Percentiles rank a stretch among this genome's conserved stretches.
These are phyloP conservation scores for Ottelia alismoides DNA, from an alignment of 106 monocot species.

Conservation along the genomic window DNA sequence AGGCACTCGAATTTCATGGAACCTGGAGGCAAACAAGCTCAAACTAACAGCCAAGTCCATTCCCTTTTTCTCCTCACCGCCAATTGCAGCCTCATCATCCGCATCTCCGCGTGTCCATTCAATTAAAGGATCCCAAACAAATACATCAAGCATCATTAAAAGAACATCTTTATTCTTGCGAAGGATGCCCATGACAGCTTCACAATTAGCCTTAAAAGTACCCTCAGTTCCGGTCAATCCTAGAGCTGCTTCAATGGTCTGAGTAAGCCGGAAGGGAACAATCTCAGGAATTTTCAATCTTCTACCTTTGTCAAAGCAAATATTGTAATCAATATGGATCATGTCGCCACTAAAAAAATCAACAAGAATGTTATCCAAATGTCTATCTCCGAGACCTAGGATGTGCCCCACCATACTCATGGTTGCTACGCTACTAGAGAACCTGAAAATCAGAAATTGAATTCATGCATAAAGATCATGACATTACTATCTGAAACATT, in stretches of 20 bases:
- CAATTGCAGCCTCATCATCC: slow-evolving; percentile 89
- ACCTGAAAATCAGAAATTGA: slow-evolving; percentile 48
- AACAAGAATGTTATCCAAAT: slow-evolving; percentile 96
- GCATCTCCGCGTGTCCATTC: slow-evolving; percentile 91
- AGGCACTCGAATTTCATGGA: slow-evolving; percentile 89
- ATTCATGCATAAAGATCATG: too few relatives aligned
- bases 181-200: slow-evolving; percentile 49
- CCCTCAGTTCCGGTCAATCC: slow-evolving; percentile 91
- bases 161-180: slow-evolving; percentile 86
- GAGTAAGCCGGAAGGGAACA: slow-evolving; percentile 97
- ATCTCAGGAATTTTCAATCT: slow-evolving; percentile 96
- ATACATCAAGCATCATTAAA: slow-evolving; percentile 86
- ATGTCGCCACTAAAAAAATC: slow-evolving; percentile 78
- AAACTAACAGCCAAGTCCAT: slow-evolving; percentile 98
- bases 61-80: slow-evolving; percentile 97
- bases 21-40: slow-evolving; percentile 88
- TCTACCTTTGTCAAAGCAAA: slow-evolving; percentile 93
- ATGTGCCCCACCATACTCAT: slow-evolving; percentile 98
- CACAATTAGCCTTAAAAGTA: slow-evolving; percentile 73
- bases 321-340: slow-evolving; percentile 98
- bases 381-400: slow-evolving; percentile 92
- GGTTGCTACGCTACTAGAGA: slow-evolving; percentile 77
- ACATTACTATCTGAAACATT: too few relatives aligned
- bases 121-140: slow-evolving; percentile 95
- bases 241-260: slow-evolving; percentile 87